Base-by-base conservation (phyloP, 1,139 yeast species). In the Arxiozyma bovina region DNA sequence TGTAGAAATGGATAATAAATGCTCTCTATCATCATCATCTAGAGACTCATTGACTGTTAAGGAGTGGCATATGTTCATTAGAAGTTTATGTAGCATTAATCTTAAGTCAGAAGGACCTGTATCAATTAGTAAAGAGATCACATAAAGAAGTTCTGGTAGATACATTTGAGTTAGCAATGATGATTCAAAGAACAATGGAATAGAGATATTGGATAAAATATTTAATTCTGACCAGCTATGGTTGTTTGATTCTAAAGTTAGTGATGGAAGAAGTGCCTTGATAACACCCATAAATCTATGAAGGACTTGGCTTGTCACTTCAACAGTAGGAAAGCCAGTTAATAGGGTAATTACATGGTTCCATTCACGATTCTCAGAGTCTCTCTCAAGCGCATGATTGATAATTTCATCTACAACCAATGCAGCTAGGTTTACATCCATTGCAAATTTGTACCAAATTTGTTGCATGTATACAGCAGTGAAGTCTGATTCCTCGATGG, bases 321-420 rank as follows among this genome's bases (percentile, higher is more conserved):
- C 88, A 27, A 83, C 74, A 1, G 94, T 83, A 1, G 96, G 93
- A 41, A 77, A 72, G n/a, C 80, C 70, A 0, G 86, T 77, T 54
- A 89, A 74, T 27, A 86, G 77, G 0, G 85, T 77, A 7, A 85
- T 77, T 3, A 82, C 77, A 50, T 77, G 78, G 25, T 77, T 74
- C 90, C 90, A 85, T 54, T 80, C 82, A 34, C 81, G 77, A n/a
- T 84, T 85, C 59, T 83, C 87, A 42, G 87, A 83, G 58, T 85
- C 85, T 62, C 82, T 80, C 63, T 86, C 94, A 63, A 85, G 78
- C 1, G 91, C 87, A 62, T 82, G 86, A 1, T 82, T 80, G 18
- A 86, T 79, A 42, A 87, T 80, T 64, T 87, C 96, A 59, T 86
- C 90, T 15, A 87, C 78, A 44, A 87, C 74, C 1, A 80, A 69